phyloP scores from a whole-genome alignment of 192 early-diverging fungal species.

The Diversispora eburnea region DNA sequence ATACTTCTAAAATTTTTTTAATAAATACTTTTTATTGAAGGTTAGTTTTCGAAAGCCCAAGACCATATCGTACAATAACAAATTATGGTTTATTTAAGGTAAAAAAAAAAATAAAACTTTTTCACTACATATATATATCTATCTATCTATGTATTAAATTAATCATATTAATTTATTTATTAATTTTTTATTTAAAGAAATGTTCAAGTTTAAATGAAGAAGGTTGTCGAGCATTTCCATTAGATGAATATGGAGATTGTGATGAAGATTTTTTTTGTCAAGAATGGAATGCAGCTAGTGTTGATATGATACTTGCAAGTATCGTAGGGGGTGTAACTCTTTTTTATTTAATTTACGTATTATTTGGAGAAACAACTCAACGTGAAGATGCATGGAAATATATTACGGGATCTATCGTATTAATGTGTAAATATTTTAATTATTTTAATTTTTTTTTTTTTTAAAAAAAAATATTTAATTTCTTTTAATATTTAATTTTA shows the following conservation, averaged over 20 bases:
- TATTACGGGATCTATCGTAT: neutral
- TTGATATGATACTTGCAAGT: conserved; percentile 14
- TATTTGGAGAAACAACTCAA: neutral
- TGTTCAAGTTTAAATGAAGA: conserved; percentile 11
- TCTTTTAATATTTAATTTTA: neutral
- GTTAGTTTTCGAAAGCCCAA: conserved; percentile 21
- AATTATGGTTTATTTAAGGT: conserved; percentile 28
- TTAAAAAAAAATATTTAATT: no score
- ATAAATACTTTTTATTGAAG: conserved; percentile 1
- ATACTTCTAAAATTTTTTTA: neutral
- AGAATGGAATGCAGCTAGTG: conserved; percentile 17
- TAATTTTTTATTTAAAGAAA: conserved; percentile 12
- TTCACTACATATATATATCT: no score
- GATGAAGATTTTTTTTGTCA: conserved; percentile 22
- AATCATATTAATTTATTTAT: neutral
- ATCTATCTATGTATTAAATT: neutral
- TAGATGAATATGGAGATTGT: conserved; percentile 6
- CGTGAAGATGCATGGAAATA: conserved; percentile 1
- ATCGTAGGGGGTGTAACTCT: conserved; percentile 12
- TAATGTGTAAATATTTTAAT: neutral
- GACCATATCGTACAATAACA: conserved; percentile 2
- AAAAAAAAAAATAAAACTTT: neutral
- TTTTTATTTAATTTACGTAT: conserved; percentile 7
- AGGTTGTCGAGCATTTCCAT: conserved; percentile 15
- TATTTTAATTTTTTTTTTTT: no score